Percentiles rank a stretch among this genome's conserved stretches.
Evolutionary conservation across 306 rosid genomes (phyloP).

Genomic region (Fragaria iinumae): DNA sequence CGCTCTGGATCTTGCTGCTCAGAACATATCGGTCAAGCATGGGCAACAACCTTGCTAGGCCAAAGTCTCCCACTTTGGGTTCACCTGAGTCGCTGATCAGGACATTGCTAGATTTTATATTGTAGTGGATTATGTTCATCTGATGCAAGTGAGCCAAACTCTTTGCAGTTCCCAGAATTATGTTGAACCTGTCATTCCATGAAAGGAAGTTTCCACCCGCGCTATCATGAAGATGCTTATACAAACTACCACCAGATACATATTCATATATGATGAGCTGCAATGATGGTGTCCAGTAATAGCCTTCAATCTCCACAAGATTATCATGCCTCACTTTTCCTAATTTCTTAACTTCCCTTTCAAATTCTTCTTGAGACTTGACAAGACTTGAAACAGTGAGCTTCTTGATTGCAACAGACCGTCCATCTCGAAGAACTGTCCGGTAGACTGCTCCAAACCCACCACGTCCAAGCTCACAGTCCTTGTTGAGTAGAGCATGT

Average conservation of each 20-base stretch:
- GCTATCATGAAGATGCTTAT: conserved; percentile 93
- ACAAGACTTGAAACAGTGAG: conserved; percentile 98
- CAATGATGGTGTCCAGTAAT: conserved; percentile 97
- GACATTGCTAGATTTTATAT: conserved; percentile 89
- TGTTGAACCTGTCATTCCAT: conserved; percentile 89
- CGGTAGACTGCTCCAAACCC: conserved; percentile 94
- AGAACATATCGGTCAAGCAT: conserved; percentile 93
- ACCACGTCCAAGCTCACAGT: conserved; percentile 98
- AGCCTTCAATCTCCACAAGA: conserved; percentile 91
- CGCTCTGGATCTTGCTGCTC: conserved; percentile 99
- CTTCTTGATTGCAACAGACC: conserved; percentile 93
- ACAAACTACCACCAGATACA: conserved; percentile 81
- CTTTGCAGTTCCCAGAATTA: conserved; percentile 87
- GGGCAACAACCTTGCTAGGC: conserved; percentile 87
- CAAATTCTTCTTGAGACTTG: conserved; percentile 93
- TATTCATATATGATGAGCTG: conserved; percentile 91
- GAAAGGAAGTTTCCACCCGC: conserved; percentile 75
- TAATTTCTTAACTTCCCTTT: conserved; percentile 88
- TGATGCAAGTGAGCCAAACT: conserved; percentile 91
- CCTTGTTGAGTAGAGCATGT: conserved; percentile 95
- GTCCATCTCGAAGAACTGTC: conserved; percentile 87
- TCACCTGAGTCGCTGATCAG: conserved; percentile 77
- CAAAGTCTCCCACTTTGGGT: conserved; percentile 89
- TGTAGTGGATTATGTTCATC: conserved; percentile 81
- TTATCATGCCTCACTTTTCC: conserved; percentile 87